These are phyloP conservation scores for Raphidocelis subcapitata DNA, from an alignment of 139 green algal genomes.

Conservation along the genomic window DNA sequence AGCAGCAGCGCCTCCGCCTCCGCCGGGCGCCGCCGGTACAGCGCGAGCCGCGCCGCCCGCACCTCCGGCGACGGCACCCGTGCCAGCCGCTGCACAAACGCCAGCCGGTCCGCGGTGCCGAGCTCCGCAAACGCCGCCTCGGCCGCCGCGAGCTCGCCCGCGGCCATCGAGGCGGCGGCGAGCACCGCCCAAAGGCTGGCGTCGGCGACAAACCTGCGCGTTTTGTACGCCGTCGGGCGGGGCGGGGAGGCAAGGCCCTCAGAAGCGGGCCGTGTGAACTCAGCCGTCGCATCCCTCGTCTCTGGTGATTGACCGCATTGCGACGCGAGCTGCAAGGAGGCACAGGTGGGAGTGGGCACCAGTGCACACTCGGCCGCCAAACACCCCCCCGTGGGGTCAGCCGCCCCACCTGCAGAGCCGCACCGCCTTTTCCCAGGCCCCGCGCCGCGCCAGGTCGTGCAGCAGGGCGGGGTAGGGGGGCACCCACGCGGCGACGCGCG, in stretches of 20 bases:
- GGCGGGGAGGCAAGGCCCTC: too few relatives aligned
- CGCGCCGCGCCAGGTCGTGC: slow-evolving; percentile 52
- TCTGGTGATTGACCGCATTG: too few relatives aligned
- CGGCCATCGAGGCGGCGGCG: slow-evolving; percentile 63
- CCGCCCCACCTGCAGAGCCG: slow-evolving; percentile 58
- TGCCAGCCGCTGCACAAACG: slow-evolving; percentile 41
- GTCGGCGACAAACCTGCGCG: slow-evolving; percentile 40
- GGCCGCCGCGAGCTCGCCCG: slow-evolving; percentile 67
- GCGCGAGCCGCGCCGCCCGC: slow-evolving; percentile 62
- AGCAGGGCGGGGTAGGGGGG: slow-evolving; percentile 57
- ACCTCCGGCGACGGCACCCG: not conserved
- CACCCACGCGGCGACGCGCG: slow-evolving; percentile 40
- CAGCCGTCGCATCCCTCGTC: too few relatives aligned
- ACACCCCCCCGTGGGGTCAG: too few relatives aligned
- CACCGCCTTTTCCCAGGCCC: slow-evolving; percentile 69
- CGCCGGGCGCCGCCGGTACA: slow-evolving; percentile 56
- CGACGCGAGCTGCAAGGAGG: too few relatives aligned
- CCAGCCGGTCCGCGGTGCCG: slow-evolving; percentile 65
- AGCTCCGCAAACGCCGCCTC: slow-evolving; percentile 67
- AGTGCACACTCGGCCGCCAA: too few relatives aligned
- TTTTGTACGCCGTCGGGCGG: too few relatives aligned
- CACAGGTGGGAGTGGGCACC: too few relatives aligned
- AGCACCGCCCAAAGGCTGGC: slow-evolving; percentile 72
- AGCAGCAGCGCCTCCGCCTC: slow-evolving; percentile 76
- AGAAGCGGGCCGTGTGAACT: too few relatives aligned